A percentile compares a stretch with the other conserved stretches of the same genome.
Evolutionary conservation across 2,329 filamentous ascomycete genomes (phyloP).

Genomic region (Dendryphion nanum): DNA sequence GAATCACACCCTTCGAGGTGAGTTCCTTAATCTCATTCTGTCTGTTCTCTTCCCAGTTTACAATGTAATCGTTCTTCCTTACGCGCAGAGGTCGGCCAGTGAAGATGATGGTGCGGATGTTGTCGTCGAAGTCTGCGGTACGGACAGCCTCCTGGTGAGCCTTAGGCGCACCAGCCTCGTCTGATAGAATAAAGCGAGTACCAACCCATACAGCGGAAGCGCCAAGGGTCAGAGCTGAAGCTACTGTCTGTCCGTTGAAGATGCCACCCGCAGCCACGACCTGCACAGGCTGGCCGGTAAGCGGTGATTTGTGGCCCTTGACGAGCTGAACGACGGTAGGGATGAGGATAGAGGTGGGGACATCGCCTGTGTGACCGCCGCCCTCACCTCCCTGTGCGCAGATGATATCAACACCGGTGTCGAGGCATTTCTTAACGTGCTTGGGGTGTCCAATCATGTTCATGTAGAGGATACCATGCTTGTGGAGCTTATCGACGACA

Average conservation of each 20-base stretch:
- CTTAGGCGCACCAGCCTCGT: constrained; percentile 91
- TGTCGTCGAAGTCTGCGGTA: constrained; percentile 92
- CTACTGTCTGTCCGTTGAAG: constrained; percentile 86
- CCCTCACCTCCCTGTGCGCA: constrained; percentile 98
- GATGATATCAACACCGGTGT: constrained; percentile 87
- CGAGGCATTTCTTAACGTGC: constrained; percentile 95
- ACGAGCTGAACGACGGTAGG: constrained; percentile 83
- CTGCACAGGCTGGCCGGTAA: constrained; percentile 85
- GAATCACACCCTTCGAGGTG: constrained; percentile 83
- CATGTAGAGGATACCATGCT: constrained; percentile 89
- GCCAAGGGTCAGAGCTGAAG: constrained; percentile 88
- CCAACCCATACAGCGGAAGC: constrained; percentile 94
- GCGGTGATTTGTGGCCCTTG: constrained; percentile 77
- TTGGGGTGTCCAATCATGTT: constrained; percentile 99
- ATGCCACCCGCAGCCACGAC: constrained; percentile 93
- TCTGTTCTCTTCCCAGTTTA: constrained; percentile 95
- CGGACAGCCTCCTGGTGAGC: constrained; percentile 93
- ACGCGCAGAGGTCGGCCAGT: constrained; percentile 94
- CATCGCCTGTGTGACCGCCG: constrained; percentile 92
- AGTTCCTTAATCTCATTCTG: constrained; percentile 87
- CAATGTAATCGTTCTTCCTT: constrained; percentile 88
- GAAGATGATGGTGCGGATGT: constrained; percentile 96
- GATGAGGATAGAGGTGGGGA: constrained; percentile 88
- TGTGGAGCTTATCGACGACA: constrained; percentile 88
- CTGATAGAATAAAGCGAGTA: constrained; percentile 88